Evolutionary conservation across 2,329 filamentous ascomycete species (phyloP).

Genomic region (Epichloe coenophiala): DNA sequence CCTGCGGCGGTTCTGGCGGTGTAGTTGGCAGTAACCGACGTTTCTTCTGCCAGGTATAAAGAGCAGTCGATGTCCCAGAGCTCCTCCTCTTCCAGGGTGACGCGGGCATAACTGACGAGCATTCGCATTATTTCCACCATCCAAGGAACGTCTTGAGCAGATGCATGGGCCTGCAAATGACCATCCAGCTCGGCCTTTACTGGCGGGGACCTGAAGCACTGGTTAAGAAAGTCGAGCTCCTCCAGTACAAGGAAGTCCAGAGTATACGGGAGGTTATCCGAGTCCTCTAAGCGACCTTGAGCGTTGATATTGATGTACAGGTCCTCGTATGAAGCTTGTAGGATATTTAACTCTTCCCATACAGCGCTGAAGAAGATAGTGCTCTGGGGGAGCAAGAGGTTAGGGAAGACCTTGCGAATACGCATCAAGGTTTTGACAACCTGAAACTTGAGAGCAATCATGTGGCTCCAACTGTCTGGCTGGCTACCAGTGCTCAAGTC

Average conservation of each 20-base stretch:
- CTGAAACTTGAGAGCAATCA: slow-evolving; percentile 81
- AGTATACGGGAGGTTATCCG: slow-evolving; percentile 84
- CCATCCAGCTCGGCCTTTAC: slow-evolving; percentile 81
- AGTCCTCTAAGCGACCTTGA: slow-evolving; percentile 79
- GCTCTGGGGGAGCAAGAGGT: slow-evolving; percentile 69
- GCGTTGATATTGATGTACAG: slow-evolving; percentile 78
- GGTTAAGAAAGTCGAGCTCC: slow-evolving; percentile 88
- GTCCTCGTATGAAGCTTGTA: slow-evolving; percentile 61
- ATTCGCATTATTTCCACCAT: slow-evolving; percentile 78
- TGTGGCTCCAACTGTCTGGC: slow-evolving; percentile 62
- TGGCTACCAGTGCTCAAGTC: slow-evolving; percentile 30
- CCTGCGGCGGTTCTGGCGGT: slow-evolving; percentile 86
- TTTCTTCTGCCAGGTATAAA: slow-evolving; percentile 88
- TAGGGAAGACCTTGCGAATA: slow-evolving; percentile 71
- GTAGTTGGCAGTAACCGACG: slow-evolving; percentile 89
- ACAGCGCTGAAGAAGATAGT: slow-evolving; percentile 71
- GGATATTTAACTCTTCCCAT: slow-evolving; percentile 71
- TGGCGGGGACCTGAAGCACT: slow-evolving; percentile 74
- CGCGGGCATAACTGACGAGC: slow-evolving; percentile 72
- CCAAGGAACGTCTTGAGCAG: slow-evolving; percentile 59
- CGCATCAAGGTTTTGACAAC: slow-evolving; percentile 90
- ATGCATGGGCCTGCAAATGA: slow-evolving; percentile 51
- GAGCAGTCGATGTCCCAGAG: slow-evolving; percentile 96
- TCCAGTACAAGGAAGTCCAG: slow-evolving; percentile 88
- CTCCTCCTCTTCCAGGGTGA: slow-evolving; percentile 83